Evolutionary conservation across 345 rosid genomes (phyloP).

Genomic region (Mallotus nudiflorus): DNA sequence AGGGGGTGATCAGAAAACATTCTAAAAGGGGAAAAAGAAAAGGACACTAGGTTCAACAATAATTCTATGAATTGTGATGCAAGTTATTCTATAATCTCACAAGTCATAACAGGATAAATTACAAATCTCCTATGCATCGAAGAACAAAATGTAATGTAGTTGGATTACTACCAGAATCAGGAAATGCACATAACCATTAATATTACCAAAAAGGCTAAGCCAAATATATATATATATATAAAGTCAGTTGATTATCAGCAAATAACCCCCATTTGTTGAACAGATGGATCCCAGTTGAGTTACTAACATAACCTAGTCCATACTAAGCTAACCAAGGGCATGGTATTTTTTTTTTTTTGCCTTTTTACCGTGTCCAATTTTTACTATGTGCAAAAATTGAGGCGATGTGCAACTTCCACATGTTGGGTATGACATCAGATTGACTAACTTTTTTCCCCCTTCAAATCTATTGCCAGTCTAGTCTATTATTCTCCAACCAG

Average conservation of each 20-base stretch:
- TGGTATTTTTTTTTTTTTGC: no score
- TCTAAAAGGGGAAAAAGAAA: background rate
- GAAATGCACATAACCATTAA: background rate
- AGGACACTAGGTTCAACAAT: background rate
- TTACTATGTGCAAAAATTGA: background rate
- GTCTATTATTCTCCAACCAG: constrained; percentile 3
- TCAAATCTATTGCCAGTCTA: background rate
- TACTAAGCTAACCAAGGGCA: background rate
- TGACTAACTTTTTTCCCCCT: background rate
- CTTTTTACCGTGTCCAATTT: no score
- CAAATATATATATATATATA: background rate
- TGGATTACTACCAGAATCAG: background rate
- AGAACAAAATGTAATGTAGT: background rate
- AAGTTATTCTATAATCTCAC: no score
- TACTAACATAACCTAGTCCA: background rate
- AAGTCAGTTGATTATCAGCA: background rate
- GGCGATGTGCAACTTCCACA: background rate
- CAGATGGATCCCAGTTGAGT: constrained; percentile 2
- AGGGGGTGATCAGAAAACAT: background rate
- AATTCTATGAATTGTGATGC: no score
- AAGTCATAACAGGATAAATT: background rate
- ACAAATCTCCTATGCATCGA: background rate
- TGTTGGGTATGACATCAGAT: background rate
- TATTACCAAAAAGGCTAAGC: background rate
- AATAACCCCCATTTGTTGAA: background rate